A percentile compares a stretch with the other conserved stretches of the same genome.
Conservation (phyloP, 1,139 yeast genomes). For the Hanseniaspora uvarum region DNA sequence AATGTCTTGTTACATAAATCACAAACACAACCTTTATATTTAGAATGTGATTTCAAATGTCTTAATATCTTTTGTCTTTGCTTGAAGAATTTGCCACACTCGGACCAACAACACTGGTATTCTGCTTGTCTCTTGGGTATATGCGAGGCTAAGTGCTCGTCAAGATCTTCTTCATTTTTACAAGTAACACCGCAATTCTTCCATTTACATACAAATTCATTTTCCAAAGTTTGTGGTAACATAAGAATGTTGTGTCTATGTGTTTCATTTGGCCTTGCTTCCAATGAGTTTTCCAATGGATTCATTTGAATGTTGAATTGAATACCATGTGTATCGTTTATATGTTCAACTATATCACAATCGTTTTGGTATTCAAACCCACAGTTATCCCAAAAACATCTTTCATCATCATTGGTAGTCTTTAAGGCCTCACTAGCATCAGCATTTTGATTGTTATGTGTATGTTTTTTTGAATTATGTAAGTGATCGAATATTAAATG, state of each 20-base stretch:
- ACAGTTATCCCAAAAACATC: constrained; percentile 72
- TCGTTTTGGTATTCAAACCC: constrained; percentile 44
- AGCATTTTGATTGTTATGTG: no score
- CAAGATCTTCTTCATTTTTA: constrained; percentile 47
- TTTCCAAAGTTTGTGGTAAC: neutral
- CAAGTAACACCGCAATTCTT: constrained; percentile 43
- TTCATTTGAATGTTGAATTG: constrained; percentile 25
- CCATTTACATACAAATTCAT: constrained; percentile 27
- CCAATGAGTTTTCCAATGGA: neutral
- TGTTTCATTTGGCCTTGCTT: neutral
- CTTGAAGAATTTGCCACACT: constrained; percentile 62
- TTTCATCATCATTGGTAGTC: constrained; percentile 25
- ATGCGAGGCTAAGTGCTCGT: constrained; percentile 60
- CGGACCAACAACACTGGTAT: constrained; percentile 69
- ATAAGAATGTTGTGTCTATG: neutral
- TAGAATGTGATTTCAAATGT: constrained; percentile 81
- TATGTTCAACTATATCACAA: constrained; percentile 48
- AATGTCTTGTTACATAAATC: constrained; percentile 55
- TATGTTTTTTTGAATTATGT: constrained; percentile 23
- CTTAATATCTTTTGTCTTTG: constrained; percentile 81
- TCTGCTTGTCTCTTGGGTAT: constrained; percentile 61
- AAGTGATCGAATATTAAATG: constrained; percentile 55
- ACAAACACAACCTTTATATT: constrained; percentile 68
- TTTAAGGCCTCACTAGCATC: constrained; percentile 18
- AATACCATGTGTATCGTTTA: constrained; percentile 44